Conservation (phyloP, 73 alveolate genomes). For the Stentor coeruleus region DNA sequence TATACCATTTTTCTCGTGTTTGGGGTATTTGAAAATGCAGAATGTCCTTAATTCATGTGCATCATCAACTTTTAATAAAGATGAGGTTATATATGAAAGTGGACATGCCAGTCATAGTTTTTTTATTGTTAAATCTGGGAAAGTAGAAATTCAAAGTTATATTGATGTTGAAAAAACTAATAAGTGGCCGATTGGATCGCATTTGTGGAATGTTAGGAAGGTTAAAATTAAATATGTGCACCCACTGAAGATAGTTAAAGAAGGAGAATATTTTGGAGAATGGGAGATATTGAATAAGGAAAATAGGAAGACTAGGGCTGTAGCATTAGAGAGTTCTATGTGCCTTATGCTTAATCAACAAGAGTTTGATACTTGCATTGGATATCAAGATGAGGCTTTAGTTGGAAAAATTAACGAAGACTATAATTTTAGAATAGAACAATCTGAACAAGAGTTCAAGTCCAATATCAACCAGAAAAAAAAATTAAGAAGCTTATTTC, state of each 20-base stretch:
- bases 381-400: background rate
- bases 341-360: background rate
- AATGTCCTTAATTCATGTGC: background rate
- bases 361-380: background rate
- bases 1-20: background rate
- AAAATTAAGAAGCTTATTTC: too few relatives aligned
- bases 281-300: background rate
- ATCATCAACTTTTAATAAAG: constrained; percentile 24
- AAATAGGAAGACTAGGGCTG: background rate
- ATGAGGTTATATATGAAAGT: constrained; percentile 35
- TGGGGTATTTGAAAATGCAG: background rate
- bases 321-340: background rate
- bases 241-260: background rate
- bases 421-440: background rate
- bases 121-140: constrained; percentile 45
- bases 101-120: constrained; percentile 41
- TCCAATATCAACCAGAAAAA: too few relatives aligned
- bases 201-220: constrained; percentile 1
- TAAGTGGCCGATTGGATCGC: constrained; percentile 18
- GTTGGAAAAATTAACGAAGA: background rate
- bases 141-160: constrained; percentile 29
- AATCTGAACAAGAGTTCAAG: background rate
- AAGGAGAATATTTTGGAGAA: constrained; percentile 15
- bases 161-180: background rate
- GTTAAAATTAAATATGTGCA: background rate